Base-by-base conservation (phyloP, 2,329 filamentous ascomycete species). In the Penicillium sp. region DNA sequence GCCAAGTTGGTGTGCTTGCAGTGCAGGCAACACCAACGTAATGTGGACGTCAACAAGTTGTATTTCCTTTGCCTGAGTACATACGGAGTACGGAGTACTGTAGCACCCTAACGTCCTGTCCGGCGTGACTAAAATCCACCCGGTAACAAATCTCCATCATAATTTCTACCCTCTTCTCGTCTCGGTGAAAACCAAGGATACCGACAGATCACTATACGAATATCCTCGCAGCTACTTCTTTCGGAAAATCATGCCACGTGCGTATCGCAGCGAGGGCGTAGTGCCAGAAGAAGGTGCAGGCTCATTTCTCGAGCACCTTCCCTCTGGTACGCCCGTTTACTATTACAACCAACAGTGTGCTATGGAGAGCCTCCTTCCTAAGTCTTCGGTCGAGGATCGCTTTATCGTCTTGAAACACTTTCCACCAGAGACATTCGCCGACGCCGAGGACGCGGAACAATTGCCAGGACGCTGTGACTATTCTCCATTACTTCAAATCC, bases 381-480 rank as follows among this genome's bases (percentile, higher is more conserved):
- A 9, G 19, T 19, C 39, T 53, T 53, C 58, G 9, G 52, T 53
- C 41, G 39, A 51, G 31, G 58, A 60, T 60, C 31, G 33, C 47
- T 56, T 53, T 19, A 22, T 60, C 31, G 47, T 60, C 46, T 16
- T 60, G 11, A 60, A 46, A 53, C 6, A 56, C 19, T 37, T 53
- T 10, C 39, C 58, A 31, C 44, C 58, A 49, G 40, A 31, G 18
- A 40, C 24, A 16, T 33, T 56, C 24, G 24, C 4, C 18, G 35
- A 53, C 6, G 24, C 4, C 18, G 35, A 53, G 18, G 7, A 24
- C 6, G 49, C 56, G 6, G 18, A 39, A 27, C 3, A 49, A 27
- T 50, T 60, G 6, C 54, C 50, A 41, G n/a, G 40, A 35, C 54
- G 41, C 40, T 40, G 19, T 50, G 58, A 60, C n/a, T 57, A 60